Conservation (phyloP, 1,139 yeast species). For the Sugiyamaella sp. region DNA sequence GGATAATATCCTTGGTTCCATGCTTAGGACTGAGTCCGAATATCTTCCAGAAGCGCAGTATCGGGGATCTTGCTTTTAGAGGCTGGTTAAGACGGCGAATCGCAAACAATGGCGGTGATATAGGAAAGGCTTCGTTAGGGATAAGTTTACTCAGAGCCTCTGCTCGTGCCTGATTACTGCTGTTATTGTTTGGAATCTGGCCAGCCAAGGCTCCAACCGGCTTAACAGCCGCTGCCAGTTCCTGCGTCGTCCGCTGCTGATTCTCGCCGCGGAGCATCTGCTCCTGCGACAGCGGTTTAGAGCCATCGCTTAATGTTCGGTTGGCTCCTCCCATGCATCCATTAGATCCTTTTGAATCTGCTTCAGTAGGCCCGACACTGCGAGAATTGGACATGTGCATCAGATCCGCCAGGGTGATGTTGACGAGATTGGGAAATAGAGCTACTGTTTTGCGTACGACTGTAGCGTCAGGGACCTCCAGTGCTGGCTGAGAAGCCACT, state of each 20-base stretch:
- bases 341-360: background rate
- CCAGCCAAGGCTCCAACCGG: background rate
- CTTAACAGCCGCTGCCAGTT: background rate
- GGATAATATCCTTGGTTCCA: conserved; percentile 38
- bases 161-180: conserved; percentile 5
- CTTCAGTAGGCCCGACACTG: background rate
- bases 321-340: background rate
- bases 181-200: background rate
- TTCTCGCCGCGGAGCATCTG: background rate
- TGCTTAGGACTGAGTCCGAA: conserved; percentile 43
- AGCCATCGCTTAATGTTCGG: background rate
- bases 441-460: conserved; percentile 23
- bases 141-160: conserved; percentile 18
- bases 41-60: conserved; percentile 44
- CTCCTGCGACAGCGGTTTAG: background rate
- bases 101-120: conserved; percentile 38
- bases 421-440: conserved; percentile 28
- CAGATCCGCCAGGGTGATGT: conserved; percentile 29
- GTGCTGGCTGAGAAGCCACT: conserved; percentile 16
- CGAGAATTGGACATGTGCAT: conserved; percentile 25
- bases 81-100: conserved; percentile 36
- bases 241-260: background rate
- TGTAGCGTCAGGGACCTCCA: conserved; percentile 26
- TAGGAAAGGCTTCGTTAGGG: conserved; percentile 27
- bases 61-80: conserved; percentile 42